Conservation (phyloP, 2,329 filamentous ascomycete species). For the Uncinocarpus reesii region DNA sequence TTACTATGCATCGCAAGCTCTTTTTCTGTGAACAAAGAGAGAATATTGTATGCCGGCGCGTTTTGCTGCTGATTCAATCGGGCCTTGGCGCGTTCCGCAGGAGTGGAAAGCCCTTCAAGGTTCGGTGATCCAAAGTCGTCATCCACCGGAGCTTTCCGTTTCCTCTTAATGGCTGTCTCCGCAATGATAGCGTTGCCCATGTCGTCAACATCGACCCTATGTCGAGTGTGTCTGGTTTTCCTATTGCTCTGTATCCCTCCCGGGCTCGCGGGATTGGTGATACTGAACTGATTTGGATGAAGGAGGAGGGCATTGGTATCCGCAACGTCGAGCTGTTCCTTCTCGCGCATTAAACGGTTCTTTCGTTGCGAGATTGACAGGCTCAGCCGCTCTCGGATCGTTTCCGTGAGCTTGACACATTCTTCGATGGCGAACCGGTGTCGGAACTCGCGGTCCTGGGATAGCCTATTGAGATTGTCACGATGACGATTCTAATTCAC, state of each 20-base stretch:
- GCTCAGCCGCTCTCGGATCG: constrained; percentile 52
- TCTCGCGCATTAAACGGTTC: constrained; percentile 50
- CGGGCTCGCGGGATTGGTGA: constrained; percentile 53
- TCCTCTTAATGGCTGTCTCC: constrained; percentile 46
- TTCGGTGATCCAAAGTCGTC: constrained; percentile 51
- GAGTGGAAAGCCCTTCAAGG: constrained; percentile 41
- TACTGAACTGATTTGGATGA: constrained; percentile 56
- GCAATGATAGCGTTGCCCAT: constrained; percentile 39
- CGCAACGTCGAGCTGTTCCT: constrained; percentile 56
- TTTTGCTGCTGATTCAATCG: constrained; percentile 48
- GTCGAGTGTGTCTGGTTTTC: constrained; percentile 53
- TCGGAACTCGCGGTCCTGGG: constrained; percentile 49
- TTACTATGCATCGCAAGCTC: constrained; percentile 54
- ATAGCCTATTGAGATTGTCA: constrained; percentile 45
- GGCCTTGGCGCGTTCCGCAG: constrained; percentile 44
- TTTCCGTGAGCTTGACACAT: constrained; percentile 48
- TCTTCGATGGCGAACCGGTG: constrained; percentile 54
- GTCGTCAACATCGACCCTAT: constrained; percentile 45
- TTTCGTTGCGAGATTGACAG: constrained; percentile 49
- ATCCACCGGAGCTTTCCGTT: constrained; percentile 48
- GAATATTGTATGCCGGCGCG: constrained; percentile 50
- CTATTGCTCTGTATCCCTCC: constrained; percentile 51
- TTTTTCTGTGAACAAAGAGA: constrained; percentile 58
- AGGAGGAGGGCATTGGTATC: constrained; percentile 56
- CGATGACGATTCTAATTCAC: constrained; percentile 46